phyloP scores from a whole-genome alignment of 2,329 filamentous ascomycete genomes.

The Aureobasidium pullulans region DNA sequence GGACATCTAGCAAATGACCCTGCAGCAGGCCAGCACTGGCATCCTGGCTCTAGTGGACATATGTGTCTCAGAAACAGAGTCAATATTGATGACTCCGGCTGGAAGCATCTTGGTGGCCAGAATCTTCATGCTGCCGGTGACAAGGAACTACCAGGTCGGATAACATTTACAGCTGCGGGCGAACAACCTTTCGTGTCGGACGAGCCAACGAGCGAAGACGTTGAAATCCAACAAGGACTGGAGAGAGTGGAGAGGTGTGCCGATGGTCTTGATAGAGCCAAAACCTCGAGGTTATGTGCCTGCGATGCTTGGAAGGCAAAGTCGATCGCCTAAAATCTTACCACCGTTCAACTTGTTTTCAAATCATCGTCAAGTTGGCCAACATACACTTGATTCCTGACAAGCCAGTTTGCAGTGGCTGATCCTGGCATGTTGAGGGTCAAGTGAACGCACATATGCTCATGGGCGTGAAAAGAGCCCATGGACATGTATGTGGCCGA shows the following conservation, averaged over 20 bases:
- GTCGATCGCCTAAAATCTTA: background rate
- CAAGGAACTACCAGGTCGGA: too few species aligned
- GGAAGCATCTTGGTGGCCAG: background rate
- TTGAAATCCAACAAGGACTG: too few species aligned
- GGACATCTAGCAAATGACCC: slow-evolving; percentile 23
- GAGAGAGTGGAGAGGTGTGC: too few species aligned
- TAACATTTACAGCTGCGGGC: too few species aligned
- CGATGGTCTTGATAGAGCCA: background rate
- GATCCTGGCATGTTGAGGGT: slow-evolving; percentile 46
- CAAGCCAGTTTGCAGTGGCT: slow-evolving; percentile 47
- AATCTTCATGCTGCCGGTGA: background rate
- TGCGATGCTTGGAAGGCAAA: background rate
- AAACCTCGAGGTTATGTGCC: too few species aligned
- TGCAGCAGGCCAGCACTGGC: slow-evolving; percentile 46
- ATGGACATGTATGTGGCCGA: too few species aligned
- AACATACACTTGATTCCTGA: slow-evolving; percentile 53
- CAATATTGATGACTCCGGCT: background rate
- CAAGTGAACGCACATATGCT: slow-evolving; percentile 55
- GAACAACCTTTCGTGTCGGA: too few species aligned
- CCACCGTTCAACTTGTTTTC: slow-evolving; percentile 22
- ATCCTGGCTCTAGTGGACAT: slow-evolving; percentile 49
- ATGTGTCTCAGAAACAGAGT: slow-evolving; percentile 38
- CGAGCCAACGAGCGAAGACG: too few species aligned
- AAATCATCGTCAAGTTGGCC: slow-evolving; percentile 58
- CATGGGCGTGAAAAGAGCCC: slow-evolving; percentile 26